A percentile compares a stretch with the other conserved stretches of the same genome.
Conservation (phyloP, 306 rosid species). For the Lagenaria siceraria region DNA sequence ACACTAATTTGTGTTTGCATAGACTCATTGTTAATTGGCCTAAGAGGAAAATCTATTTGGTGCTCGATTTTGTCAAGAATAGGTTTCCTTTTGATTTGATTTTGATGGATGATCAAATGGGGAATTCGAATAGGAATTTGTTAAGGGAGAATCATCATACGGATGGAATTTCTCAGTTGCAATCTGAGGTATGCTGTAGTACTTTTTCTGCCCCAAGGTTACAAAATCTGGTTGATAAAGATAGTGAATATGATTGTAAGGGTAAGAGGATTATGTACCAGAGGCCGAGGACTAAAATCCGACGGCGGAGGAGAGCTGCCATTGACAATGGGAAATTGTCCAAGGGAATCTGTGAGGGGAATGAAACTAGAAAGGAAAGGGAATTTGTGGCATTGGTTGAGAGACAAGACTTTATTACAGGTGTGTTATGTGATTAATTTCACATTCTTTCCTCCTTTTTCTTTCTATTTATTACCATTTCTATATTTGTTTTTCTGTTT, state of each 20-base stretch:
- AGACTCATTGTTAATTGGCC: slow-evolving; percentile 50
- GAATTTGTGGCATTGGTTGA: slow-evolving; percentile 9
- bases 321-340: slow-evolving; percentile 28
- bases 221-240: slow-evolving; percentile 33
- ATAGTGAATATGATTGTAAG: slow-evolving; percentile 37
- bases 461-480: too few species aligned
- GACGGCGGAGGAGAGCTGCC: slow-evolving; percentile 34
- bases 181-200: slow-evolving; percentile 31
- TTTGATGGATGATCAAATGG: slow-evolving; percentile 19
- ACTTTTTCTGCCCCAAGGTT: slow-evolving; percentile 27
- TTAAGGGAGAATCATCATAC: slow-evolving; percentile 15
- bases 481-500: not conserved
- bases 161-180: slow-evolving; percentile 29
- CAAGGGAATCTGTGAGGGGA: slow-evolving; percentile 7
- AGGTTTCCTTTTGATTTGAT: slow-evolving; percentile 64
- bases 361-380: not conserved
- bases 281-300: slow-evolving; percentile 49
- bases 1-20: slow-evolving; percentile 40
- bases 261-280: slow-evolving; percentile 39
- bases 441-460: not conserved
- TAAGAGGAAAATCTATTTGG: slow-evolving; percentile 25
- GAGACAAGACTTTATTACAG: slow-evolving; percentile 14
- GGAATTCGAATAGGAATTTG: slow-evolving; percentile 16
- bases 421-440: slow-evolving; percentile 6
- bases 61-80: slow-evolving; percentile 28